Evolutionary conservation across 1,284 basidiomycete genomes (phyloP), one percentile per base, ranked within the genome.

Genomic region (Wolfiporia cocos): DNA sequence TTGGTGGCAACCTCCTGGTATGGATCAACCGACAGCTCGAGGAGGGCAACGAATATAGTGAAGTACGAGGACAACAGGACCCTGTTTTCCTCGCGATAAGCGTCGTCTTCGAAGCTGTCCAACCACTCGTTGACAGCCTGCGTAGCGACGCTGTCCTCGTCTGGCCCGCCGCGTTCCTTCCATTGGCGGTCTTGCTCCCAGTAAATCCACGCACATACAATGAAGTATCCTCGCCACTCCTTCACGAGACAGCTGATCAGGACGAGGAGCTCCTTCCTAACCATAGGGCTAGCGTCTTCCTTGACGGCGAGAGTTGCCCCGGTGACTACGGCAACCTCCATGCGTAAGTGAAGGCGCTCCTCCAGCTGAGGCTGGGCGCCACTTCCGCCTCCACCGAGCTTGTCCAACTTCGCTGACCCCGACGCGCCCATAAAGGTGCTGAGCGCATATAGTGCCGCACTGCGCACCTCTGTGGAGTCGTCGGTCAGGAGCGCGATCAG

Each of bases 151-250:
- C 84, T 69, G 30, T 86, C 85, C 37, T 87, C 81, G 15, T 71
- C 69, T 32, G 66, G 58, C 29, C 68, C 66, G 20, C 39, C 39
- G 28, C 43, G 45, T 5, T 55, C 47, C 34, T 53, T 66, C 73
- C 79, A 76, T 54, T 76, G 70, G 48, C 80, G 68, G 51, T 88
- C 82, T 60, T 92, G 88, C 59, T 95, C 88, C 82, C 90, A 92
- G 66, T 94, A 93, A 20, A 92, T 68, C 92, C 95, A 98, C 0
- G 95, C 93, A 42, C 94, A 95, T 24, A 94, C 81, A 36, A 95
- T 89, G 54, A 98, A 93, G 69, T 92, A 92, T 9, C 95, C 94
- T 46, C 92, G 73, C 89, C 94, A 98, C 64, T 97, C 93, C 59
- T 92, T 88, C 12, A 95, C 93, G 18, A 99, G 71, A 52, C 92